Conservation (phyloP, 257 asterid genomes). For the Coffea canephora region DNA sequence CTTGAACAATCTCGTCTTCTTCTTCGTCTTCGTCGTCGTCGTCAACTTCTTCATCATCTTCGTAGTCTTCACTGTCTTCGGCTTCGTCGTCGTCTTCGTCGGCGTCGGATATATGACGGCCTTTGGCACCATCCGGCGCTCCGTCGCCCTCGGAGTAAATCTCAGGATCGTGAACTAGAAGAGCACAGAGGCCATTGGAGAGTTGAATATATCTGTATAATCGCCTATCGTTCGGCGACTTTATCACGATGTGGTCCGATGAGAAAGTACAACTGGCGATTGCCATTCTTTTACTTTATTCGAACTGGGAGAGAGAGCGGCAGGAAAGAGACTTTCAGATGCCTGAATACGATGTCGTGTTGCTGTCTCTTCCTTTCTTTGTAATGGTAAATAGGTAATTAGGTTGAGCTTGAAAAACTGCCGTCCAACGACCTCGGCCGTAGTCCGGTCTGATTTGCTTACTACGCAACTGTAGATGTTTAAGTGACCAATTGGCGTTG, state of each 20-base stretch:
- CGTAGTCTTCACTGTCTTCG: slow-evolving; percentile 40
- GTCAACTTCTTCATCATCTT: slow-evolving; percentile 33
- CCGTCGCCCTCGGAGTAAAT: slow-evolving; percentile 46
- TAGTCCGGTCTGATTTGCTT: not conserved
- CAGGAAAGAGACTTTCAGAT: not conserved
- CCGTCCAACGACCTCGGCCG: not conserved
- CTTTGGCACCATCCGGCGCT: slow-evolving; percentile 11
- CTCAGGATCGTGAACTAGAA: slow-evolving; percentile 96
- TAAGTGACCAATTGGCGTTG: not conserved
- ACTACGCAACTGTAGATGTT: not conserved
- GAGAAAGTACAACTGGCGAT: slow-evolving; percentile 49
- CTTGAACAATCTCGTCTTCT: slow-evolving; percentile 20
- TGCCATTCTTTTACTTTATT: slow-evolving; percentile 40
- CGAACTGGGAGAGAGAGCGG: not conserved
- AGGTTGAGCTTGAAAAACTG: too few relatives aligned
- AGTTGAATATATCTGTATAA: slow-evolving; percentile 82
- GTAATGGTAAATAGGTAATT: too few relatives aligned
- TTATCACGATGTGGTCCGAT: slow-evolving; percentile 73
- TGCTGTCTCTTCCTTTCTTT: not conserved
- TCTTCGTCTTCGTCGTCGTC: slow-evolving; percentile 35
- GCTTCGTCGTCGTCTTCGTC: slow-evolving; percentile 42
- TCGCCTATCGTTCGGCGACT: slow-evolving; percentile 82
- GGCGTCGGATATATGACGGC: slow-evolving; percentile 25
- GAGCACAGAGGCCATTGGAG: slow-evolving; percentile 76
- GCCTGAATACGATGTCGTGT: not conserved